Base-by-base conservation (phyloP, 129 eudicot species). In the Escallonia rubra region DNA sequence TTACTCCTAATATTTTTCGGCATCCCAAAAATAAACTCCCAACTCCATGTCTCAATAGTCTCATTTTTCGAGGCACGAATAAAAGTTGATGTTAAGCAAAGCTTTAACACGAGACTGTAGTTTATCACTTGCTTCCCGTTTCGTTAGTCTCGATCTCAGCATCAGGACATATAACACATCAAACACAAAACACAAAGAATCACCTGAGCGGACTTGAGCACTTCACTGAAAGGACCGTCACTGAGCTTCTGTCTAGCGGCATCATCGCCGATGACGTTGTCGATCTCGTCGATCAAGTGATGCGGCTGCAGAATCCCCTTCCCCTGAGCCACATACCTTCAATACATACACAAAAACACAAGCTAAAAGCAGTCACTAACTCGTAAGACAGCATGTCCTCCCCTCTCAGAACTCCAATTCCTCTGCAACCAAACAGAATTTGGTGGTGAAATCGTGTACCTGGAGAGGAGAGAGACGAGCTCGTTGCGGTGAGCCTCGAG, bases 291-390 rank as follows among this genome's bases (percentile, higher is more conserved):
- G 39, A 94, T 85, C 77, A 94, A 72, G 67, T 85, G 76, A 79
- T 94, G 99, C 8, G 99, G 90, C 63, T 94, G 99, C 81, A 94
- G 61, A 64, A 90, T 72, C 15, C 97, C 84, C 84, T 94, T 94
- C 82, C 99, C 99, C 85, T 94, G 93, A 6, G 87, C 93, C 71
- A 87, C 99, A 76, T 94, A 94, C 79, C 96, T 93, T 8, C 7
- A 2, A 68, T 9, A 61, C 34, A 10, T 46, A 60, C 49, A 73
- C 49, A 10, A 60, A 43, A 57, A 8, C 23, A 61, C 59, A 57
- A 23, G 42, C 59, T 41, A 58, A 3, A 48, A 72, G 43, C 60
- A 56, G 41, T 15, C 46, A 34, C 48, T 55, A 76, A 63, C 71
- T 74, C 62, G 57, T 64, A 46, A 65, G 43, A 63, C 41, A 1